Percentiles rank a stretch among this genome's conserved stretches.
Conservation (phyloP, 2,329 filamentous ascomycete species). For the Akanthomyces lecanii region DNA sequence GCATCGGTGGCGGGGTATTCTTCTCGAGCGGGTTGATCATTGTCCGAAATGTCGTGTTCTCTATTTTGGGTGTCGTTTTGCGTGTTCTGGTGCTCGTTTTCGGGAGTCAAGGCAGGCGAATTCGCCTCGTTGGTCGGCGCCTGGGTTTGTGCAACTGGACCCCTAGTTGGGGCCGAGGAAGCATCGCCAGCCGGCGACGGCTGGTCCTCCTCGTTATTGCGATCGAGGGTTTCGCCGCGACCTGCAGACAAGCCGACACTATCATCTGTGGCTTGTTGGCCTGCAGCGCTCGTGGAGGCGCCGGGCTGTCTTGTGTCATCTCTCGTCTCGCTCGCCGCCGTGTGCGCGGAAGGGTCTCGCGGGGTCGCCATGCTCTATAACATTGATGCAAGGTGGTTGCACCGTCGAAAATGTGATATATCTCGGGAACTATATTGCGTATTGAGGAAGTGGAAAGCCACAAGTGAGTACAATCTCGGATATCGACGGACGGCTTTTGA, state of each 20-base stretch:
- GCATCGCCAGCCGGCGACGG: constrained; percentile 44
- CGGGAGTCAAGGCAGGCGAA: constrained; percentile 14
- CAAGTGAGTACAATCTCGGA: neutral
- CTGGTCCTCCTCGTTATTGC: constrained; percentile 42
- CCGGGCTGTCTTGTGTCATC: neutral
- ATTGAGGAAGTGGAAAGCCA: neutral
- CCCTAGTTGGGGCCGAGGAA: constrained; percentile 35
- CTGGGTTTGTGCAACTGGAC: neutral
- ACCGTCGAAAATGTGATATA: neutral
- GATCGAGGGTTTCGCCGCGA: constrained; percentile 36
- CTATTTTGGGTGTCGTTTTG: neutral
- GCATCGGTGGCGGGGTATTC: neutral
- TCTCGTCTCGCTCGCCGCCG: neutral
- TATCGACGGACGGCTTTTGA: neutral
- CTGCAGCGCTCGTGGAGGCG: neutral
- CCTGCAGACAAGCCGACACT: constrained; percentile 24
- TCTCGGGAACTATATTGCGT: neutral
- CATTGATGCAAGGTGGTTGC: neutral
- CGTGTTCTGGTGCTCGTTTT: neutral
- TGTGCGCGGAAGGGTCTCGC: constrained; percentile 12
- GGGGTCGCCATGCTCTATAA: constrained; percentile 13
- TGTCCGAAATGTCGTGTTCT: neutral
- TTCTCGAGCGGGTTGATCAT: neutral
- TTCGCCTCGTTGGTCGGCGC: constrained; percentile 27
- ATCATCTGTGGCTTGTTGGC: neutral